Conservation (phyloP, 2,329 filamentous ascomycete genomes). For the Orbilia brochopaga region DNA sequence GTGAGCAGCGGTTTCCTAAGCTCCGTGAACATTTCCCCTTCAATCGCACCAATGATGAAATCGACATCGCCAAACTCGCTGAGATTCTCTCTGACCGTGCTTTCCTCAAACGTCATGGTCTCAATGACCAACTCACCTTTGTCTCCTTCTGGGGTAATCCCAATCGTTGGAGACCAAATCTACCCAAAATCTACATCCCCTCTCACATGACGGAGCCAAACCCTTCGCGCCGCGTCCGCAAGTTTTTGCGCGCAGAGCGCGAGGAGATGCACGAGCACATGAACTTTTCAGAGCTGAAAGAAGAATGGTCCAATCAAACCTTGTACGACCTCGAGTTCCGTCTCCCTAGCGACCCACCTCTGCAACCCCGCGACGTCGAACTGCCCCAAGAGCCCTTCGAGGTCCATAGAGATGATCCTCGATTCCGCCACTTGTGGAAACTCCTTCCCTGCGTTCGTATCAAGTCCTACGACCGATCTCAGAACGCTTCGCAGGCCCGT, state of each 20-base stretch:
- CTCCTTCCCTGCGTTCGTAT: slow-evolving; percentile 27
- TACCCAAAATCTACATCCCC: slow-evolving; percentile 32
- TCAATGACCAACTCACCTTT: slow-evolving; percentile 17
- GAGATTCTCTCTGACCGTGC: slow-evolving; percentile 36
- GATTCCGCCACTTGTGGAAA: slow-evolving; percentile 35
- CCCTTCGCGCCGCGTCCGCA: slow-evolving; percentile 19
- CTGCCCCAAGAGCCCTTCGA: slow-evolving; percentile 36
- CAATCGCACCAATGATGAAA: slow-evolving; percentile 5
- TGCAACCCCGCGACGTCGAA: slow-evolving; percentile 21
- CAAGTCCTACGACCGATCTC: not conserved
- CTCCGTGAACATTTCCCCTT: slow-evolving; percentile 21
- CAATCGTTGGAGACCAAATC: not conserved
- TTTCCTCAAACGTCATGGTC: slow-evolving; percentile 24
- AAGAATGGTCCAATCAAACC: slow-evolving; percentile 43
- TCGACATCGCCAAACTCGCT: slow-evolving; percentile 24
- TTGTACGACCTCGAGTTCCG: slow-evolving; percentile 44
- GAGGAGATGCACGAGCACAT: slow-evolving; percentile 9
- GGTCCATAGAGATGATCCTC: slow-evolving; percentile 44
- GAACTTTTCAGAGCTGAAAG: slow-evolving; percentile 4
- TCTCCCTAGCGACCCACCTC: slow-evolving; percentile 19
- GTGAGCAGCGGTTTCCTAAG: slow-evolving; percentile 31
- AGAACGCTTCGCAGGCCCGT: slow-evolving; percentile 9
- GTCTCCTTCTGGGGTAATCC: slow-evolving; percentile 24
- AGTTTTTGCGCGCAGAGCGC: slow-evolving; percentile 23
- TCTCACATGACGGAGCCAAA: slow-evolving; percentile 16